Evolutionary conservation across 192 early-diverging fungal species (phyloP).

Genomic region (Chytriomyces sp.): DNA sequence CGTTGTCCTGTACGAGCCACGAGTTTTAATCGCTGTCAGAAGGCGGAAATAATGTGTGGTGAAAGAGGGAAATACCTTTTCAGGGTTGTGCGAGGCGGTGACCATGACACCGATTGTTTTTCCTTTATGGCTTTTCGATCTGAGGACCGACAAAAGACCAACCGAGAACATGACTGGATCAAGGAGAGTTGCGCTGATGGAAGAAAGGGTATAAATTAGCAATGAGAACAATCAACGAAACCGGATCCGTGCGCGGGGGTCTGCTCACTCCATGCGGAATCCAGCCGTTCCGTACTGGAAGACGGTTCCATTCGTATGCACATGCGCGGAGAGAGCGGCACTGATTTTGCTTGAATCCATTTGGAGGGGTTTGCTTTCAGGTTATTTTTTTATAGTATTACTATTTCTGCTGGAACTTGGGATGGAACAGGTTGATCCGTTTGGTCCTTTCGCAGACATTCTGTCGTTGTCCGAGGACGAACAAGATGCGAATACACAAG

Average conservation of each 20-base stretch:
- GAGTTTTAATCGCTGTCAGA: no score
- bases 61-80: slow-evolving; percentile 52
- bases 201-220: background rate
- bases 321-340: slow-evolving; percentile 19
- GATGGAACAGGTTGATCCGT: background rate
- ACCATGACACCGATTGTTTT: slow-evolving; percentile 95
- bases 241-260: background rate
- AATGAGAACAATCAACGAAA: background rate
- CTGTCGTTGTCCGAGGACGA: background rate
- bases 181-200: slow-evolving; percentile 75
- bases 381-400: no score
- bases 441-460: background rate
- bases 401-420: background rate
- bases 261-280: slow-evolving; percentile 84
- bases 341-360: background rate
- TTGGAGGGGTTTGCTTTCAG: no score
- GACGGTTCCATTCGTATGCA: background rate
- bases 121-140: slow-evolving; percentile 86
- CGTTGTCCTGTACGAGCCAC: slow-evolving; percentile 77
- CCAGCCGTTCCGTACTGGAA: slow-evolving; percentile 92
- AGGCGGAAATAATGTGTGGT: no score
- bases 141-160: slow-evolving; percentile 87
- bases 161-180: slow-evolving; percentile 93
- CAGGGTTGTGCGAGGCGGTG: slow-evolving; percentile 98
- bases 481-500: no score